phyloP scores from a whole-genome alignment of 495 filamentous ascomycete species.

The Hypomontagnella submonticulosa region DNA sequence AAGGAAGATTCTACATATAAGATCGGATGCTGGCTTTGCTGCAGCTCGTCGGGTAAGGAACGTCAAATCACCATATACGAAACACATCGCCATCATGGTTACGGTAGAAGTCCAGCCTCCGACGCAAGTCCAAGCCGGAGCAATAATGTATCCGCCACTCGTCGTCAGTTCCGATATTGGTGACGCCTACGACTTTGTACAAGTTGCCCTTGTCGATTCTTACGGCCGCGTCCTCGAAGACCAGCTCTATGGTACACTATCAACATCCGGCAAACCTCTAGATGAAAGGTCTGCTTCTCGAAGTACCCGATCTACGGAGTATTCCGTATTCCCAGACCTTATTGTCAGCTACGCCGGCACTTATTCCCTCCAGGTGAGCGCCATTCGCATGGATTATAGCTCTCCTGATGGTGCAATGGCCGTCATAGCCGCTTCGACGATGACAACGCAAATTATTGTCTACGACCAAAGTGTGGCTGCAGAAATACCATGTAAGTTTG shows the following conservation, averaged over 20 bases:
- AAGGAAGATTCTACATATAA: constrained; percentile 2
- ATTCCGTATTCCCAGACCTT: constrained; percentile 36
- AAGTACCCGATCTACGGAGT: constrained; percentile 27
- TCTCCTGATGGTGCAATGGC: constrained; percentile 31
- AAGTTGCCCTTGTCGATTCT: constrained; percentile 32
- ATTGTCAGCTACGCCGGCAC: constrained; percentile 28
- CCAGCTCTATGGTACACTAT: constrained; percentile 31
- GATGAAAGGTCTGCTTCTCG: constrained; percentile 29
- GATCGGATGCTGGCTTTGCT: constrained; percentile 6
- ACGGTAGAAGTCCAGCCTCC: constrained; percentile 41
- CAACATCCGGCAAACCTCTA: constrained; percentile 24
- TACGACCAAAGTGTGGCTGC: constrained; percentile 39
- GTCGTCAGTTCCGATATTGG: constrained; percentile 33
- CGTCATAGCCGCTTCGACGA: constrained; percentile 28
- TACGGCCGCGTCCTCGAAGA: constrained; percentile 40
- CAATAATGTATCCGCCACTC: constrained; percentile 38
- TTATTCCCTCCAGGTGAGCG: constrained; percentile 30
- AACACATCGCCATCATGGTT: constrained; percentile 29
- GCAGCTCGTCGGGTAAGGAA: constrained; percentile 17
- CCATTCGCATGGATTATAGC: constrained; percentile 37
- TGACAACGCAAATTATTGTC: constrained; percentile 21
- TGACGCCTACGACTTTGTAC: constrained; percentile 37
- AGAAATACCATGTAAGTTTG: constrained; percentile 35
- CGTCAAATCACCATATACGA: constrained; percentile 12
- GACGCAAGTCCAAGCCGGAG: constrained; percentile 33